Evolutionary conservation across 768 basidiomycete species (phyloP), one percentile per base, ranked within the genome.

Genomic region (Gyrodon lividus): DNA sequence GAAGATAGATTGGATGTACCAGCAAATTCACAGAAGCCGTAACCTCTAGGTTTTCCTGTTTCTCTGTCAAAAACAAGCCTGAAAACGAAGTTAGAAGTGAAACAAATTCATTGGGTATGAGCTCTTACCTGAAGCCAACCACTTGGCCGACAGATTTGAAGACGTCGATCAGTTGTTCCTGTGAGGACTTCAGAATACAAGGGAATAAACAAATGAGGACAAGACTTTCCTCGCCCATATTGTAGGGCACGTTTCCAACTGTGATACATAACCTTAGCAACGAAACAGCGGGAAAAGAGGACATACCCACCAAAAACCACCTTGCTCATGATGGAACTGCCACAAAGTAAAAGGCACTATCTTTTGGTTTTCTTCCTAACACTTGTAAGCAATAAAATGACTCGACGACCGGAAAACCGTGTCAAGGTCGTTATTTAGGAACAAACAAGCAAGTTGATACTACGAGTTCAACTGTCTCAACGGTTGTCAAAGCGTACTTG

Each of bases 41-140:
- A 96, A 24, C 93, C 93, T 71, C 86, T 87, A 45, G 93, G 91
- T 67, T 95, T 95, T 48, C 92, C 92, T n/a, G 92, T 93, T 51
- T 92, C 91, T 64, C 91, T 77, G 74, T 93, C 91, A 70, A 89
- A 92, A 42, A 92, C 90, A 43, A 93, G 77, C 68, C 91, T 93
- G 59, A 26, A 59, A 50, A 30, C 6, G 9, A 47, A 41, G 28
- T 59, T 16, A 48, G 56, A 24, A 17, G 10, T 16, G 41, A 38
- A 43, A 24, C 13, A 55, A 31, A 43, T 38, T 19, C 13, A 13
- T n/a, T 9, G 24, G 12, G 7, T 26, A 26, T 19, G 46, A n/a
- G 4, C 45, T 42, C 43, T 1, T 49, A 90, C 90, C 90, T 83
- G 69, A 93, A 91, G n/a, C 90, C 91, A 51, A 91, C 76, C 41